Percentiles rank a stretch among this genome's conserved stretches.
Evolutionary conservation across 768 basidiomycete genomes (phyloP).

Genomic region (Tulasnella sp.): DNA sequence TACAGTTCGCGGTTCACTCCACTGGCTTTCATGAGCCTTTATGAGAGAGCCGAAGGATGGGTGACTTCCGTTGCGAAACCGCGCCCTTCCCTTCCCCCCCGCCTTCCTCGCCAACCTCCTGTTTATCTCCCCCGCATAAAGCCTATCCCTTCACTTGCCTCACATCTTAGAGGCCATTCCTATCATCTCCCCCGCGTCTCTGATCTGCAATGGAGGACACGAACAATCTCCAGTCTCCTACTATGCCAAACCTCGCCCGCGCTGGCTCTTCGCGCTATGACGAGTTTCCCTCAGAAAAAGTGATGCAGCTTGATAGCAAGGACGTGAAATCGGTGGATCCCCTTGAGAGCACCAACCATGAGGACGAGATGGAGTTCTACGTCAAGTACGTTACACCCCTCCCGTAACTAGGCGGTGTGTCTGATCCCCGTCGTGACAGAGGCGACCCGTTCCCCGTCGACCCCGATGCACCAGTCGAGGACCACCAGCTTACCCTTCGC

Average conservation of each 20-base stretch:
- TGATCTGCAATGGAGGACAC: neutral
- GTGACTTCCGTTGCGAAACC: no score
- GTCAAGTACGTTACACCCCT: neutral
- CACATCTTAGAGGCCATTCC: neutral
- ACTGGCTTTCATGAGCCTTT: no score
- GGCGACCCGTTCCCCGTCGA: conserved; percentile 42
- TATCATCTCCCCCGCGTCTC: neutral
- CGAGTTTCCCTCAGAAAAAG: neutral
- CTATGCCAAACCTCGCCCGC: neutral
- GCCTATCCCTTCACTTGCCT: no score
- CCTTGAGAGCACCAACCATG: neutral
- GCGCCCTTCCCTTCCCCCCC: no score
- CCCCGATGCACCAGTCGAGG: conserved; percentile 36
- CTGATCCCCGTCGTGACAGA: neutral
- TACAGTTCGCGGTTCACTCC: no score
- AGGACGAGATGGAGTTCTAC: neutral
- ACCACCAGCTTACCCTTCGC: conserved; percentile 35
- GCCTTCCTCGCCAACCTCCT: no score
- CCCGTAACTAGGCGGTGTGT: neutral
- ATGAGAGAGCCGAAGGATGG: no score
- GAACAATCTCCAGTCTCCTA: neutral
- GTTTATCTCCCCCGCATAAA: no score
- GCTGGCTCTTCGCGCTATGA: no score
- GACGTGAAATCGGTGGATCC: neutral
- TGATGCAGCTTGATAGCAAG: neutral